These are phyloP conservation scores for Xanthoconium purpureum DNA, from an alignment of 768 basidiomycete genomes.

Conservation along the genomic window DNA sequence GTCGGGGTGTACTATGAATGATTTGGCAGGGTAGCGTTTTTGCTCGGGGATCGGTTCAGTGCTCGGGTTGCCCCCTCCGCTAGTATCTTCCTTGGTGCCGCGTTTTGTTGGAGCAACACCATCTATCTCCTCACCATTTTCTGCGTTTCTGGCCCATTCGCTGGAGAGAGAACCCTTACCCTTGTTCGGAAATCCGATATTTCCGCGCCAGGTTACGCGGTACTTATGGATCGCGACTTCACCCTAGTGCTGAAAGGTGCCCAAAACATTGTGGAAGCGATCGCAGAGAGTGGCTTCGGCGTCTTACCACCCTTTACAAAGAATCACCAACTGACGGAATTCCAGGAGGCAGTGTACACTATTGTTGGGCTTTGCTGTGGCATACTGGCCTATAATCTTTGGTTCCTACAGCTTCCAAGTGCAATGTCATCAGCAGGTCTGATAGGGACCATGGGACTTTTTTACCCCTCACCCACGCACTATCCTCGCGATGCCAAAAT, in stretches of 20 bases:
- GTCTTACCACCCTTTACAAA: neutral
- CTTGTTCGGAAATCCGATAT: neutral
- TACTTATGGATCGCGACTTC: slow-evolving; percentile 2
- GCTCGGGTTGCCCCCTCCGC: neutral
- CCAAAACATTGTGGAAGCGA: slow-evolving; percentile 1
- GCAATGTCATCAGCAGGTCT: too few species aligned
- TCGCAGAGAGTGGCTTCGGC: slow-evolving; percentile 2
- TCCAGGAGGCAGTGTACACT: too few species aligned
- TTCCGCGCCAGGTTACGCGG: neutral
- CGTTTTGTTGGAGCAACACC: too few species aligned
- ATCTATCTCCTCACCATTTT: too few species aligned
- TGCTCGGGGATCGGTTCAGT: neutral
- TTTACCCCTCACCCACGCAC: too few species aligned
- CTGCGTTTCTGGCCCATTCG: neutral
- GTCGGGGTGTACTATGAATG: neutral
- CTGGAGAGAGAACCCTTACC: neutral
- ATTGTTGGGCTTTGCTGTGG: too few species aligned
- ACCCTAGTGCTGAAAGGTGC: neutral
- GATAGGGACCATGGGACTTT: too few species aligned
- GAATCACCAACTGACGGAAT: neutral
- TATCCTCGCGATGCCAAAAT: too few species aligned
- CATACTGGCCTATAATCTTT: too few species aligned
- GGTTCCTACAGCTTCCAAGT: too few species aligned
- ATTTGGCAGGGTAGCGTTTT: neutral
- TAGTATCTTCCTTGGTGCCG: too few species aligned